Percentiles rank a stretch among this genome's conserved stretches.
Evolutionary conservation across 768 basidiomycete genomes (phyloP).

Genomic region (Postia placenta): DNA sequence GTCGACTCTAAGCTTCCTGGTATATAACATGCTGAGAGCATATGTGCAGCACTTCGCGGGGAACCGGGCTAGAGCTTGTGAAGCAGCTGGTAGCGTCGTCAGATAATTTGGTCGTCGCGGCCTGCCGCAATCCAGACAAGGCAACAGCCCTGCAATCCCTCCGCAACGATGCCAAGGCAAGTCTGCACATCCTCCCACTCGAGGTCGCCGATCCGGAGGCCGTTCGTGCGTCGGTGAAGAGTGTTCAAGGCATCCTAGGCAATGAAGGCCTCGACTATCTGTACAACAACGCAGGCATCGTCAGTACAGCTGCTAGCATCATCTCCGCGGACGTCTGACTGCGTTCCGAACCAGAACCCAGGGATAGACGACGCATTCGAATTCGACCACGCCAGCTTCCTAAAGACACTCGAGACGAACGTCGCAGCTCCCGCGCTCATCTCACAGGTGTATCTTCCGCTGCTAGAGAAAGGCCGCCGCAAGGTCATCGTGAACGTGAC

Average conservation of each 20-base stretch:
- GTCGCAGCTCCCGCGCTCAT: conserved; percentile 30
- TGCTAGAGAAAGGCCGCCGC: conserved; percentile 23
- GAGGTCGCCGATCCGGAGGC: conserved; percentile 22
- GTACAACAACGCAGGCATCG: conserved; percentile 33
- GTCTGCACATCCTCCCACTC: conserved; percentile 27
- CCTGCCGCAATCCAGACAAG: conserved; percentile 21
- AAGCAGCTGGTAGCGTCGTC: conserved; percentile 18
- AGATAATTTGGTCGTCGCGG: conserved; percentile 23
- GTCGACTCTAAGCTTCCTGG: background rate
- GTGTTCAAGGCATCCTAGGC: conserved; percentile 20
- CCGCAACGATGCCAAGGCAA: conserved; percentile 16
- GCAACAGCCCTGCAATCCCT: conserved; percentile 18
- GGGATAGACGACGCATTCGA: conserved; percentile 22
- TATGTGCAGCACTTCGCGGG: conserved; percentile 20
- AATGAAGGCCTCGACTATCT: conserved; percentile 30
- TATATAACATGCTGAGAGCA: background rate
- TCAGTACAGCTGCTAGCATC: conserved; percentile 8
- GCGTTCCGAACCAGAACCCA: conserved; percentile 1
- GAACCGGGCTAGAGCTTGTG: conserved; percentile 25
- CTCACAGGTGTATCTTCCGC: conserved; percentile 24
- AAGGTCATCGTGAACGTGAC: conserved; percentile 29
- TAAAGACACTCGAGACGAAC: conserved; percentile 22
- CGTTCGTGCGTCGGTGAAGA: conserved; percentile 18
- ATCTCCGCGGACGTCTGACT: conserved; percentile 1
- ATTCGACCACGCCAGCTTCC: conserved; percentile 18